These are phyloP conservation scores for Synchytrium microbalum DNA, from an alignment of 371 early-diverging fungal species.

Conservation along the genomic window DNA sequence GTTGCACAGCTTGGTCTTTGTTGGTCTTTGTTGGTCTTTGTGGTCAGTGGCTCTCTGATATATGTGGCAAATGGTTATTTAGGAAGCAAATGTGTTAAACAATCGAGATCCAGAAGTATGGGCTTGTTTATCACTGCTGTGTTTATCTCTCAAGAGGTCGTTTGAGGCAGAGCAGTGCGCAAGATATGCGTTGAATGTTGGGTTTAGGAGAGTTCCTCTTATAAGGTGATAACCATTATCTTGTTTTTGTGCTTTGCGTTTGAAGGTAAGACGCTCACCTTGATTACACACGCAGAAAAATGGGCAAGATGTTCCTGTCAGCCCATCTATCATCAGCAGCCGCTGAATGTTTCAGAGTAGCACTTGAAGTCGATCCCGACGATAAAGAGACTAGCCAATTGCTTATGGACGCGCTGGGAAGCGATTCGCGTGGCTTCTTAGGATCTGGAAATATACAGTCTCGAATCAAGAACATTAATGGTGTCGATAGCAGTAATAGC, in stretches of 20 bases:
- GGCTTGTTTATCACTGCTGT: slow-evolving; percentile 37
- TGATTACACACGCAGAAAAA: slow-evolving; percentile 13
- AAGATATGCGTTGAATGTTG: slow-evolving; percentile 33
- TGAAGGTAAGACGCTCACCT: background rate
- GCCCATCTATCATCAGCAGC: slow-evolving; percentile 20
- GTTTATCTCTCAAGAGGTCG: slow-evolving; percentile 27
- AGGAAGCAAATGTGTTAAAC: slow-evolving; percentile 49
- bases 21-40: background rate
- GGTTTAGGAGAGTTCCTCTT: slow-evolving; percentile 27
- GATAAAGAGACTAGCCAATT: background rate
- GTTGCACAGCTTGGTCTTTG: background rate
- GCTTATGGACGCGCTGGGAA: no score
- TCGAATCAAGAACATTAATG: no score
- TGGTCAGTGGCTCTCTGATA: background rate
- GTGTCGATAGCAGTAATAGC: no score
- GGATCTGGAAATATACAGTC: no score
- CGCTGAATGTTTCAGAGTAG: slow-evolving; percentile 33
- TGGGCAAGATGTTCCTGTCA: slow-evolving; percentile 23
- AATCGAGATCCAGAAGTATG: slow-evolving; percentile 43
- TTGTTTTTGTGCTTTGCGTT: background rate
- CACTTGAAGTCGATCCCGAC: slow-evolving; percentile 17
- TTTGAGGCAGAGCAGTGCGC: slow-evolving; percentile 42
- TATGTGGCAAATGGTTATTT: background rate
- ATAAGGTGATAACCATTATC: slow-evolving; percentile 20
- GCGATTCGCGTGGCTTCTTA: no score